Percentiles rank a stretch among this genome's conserved stretches.
These are phyloP conservation scores for Calocybe gangraenosa DNA, from an alignment of 768 basidiomycete genomes.

Conservation along the genomic window DNA sequence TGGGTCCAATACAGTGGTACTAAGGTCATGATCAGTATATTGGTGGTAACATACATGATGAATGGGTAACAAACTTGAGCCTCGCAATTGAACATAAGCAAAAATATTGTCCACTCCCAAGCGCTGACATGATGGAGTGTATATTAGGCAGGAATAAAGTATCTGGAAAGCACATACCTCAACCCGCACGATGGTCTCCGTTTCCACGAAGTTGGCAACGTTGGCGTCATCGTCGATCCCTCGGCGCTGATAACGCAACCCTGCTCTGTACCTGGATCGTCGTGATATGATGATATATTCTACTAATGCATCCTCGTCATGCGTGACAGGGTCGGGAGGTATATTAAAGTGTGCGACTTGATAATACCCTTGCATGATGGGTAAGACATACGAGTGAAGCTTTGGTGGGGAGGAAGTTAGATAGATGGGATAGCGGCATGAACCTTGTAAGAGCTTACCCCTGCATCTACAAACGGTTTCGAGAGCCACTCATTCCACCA, in stretches of 20 bases:
- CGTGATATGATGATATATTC: constrained; percentile 85
- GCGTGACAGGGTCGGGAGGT: constrained; percentile 41
- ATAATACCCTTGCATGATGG: constrained; percentile 92
- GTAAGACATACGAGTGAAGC: constrained; percentile 82
- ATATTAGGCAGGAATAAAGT: background rate
- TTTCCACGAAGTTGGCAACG: constrained; percentile 96
- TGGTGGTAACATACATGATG: background rate
- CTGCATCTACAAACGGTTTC: constrained; percentile 82
- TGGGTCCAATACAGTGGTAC: constrained; percentile 95
- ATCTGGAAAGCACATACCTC: constrained; percentile 45
- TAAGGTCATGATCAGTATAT: constrained; percentile 24
- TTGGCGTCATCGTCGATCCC: constrained; percentile 92
- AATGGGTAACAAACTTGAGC: constrained; percentile 63
- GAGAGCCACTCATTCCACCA: constrained; percentile 96
- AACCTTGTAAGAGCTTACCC: no score
- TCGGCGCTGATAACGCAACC: constrained; percentile 89
- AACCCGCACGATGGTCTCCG: constrained; percentile 83
- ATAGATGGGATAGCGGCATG: no score
- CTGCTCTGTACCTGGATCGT: constrained; percentile 84
- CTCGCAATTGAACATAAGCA: constrained; percentile 86
- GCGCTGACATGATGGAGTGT: constrained; percentile 39
- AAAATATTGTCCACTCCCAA: constrained; percentile 76
- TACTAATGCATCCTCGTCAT: constrained; percentile 47
- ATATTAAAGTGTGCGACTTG: constrained; percentile 70
- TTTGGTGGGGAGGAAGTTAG: constrained; percentile 21